Evolutionary conservation across 352 stramenopile species (phyloP), one percentile per base, ranked within the genome.

Genomic region (Phytophthora pluvialis): DNA sequence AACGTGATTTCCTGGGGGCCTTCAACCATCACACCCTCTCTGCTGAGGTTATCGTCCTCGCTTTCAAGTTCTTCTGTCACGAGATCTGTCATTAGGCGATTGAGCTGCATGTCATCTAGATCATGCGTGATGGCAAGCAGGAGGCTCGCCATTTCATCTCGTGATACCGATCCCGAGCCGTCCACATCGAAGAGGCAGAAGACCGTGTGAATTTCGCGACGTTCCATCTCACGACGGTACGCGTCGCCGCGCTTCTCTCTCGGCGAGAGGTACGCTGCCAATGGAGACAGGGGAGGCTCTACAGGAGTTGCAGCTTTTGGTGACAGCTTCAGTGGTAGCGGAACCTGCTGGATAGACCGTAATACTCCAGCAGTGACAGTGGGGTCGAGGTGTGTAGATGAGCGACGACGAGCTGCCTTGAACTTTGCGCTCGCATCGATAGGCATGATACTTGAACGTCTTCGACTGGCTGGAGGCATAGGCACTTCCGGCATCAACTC

Each of bases 131-230:
- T 84, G 5, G 81, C 80, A 12, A 78, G 64, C 11, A 91, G 52
- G 28, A 91, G 51, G 21, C 64, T 82, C 0, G 68, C 66, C 80
- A 91, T 88, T 57, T 91, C 83, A 8, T 87, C 61, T 32, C 79
- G 75, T 1, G 83, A 90, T 9, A 91, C 72, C 5, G 67, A 72
- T 0, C 83, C 83, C 18, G 83, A 91, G 21, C 73, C 75, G 64
- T 91, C 83, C 10, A 75, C 55, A 39, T 91, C 83, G 46, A 91
- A 90, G 0, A 91, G 60, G 29, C 70, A 86, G 50, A 91, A 91
- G 36, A 91, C 86, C n/a, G 73, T 71, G 67, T 84, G 76, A 50
- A 91, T 90, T 53, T 91, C 83, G 10, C 83, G 80, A 12, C 83
- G 75, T 56, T 91, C 83, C 51, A 77, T 79, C 53, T 91, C 83